Conservation (phyloP, 306 rosid genomes). For the Purshia tridentata region DNA sequence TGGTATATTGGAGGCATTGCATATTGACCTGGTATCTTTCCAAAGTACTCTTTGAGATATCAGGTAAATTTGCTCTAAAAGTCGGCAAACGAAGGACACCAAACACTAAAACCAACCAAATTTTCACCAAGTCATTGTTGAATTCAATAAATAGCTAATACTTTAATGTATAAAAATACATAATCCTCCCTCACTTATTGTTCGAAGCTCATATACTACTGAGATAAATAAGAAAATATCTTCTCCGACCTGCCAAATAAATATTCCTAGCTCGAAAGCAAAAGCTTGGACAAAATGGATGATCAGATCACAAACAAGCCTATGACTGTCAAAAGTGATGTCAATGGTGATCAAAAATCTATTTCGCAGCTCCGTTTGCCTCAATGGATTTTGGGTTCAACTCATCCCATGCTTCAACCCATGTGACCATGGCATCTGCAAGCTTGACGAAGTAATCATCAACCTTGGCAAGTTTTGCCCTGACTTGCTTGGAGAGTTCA, state of each 20-base stretch:
- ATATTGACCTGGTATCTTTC: too few relatives aligned
- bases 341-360: slow-evolving; percentile 19
- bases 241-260: slow-evolving; percentile 36
- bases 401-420: slow-evolving; percentile 92
- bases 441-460: slow-evolving; percentile 76
- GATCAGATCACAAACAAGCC: slow-evolving; percentile 7
- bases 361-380: slow-evolving; percentile 27
- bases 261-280: slow-evolving; percentile 28
- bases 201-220: slow-evolving; percentile 19
- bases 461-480: slow-evolving; percentile 63
- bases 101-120: slow-evolving; percentile 7
- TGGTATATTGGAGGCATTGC: neutral
- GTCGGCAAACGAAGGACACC: neutral
- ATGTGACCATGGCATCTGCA: slow-evolving; percentile 77
- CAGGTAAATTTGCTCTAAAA: neutral
- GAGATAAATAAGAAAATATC: slow-evolving; percentile 24
- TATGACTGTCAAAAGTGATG: slow-evolving; percentile 26
- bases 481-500: slow-evolving; percentile 79
- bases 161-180: slow-evolving; percentile 14
- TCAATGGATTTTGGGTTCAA: slow-evolving; percentile 39
- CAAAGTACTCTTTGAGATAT: neutral
- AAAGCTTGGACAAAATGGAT: slow-evolving; percentile 36
- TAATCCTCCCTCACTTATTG: slow-evolving; percentile 26
- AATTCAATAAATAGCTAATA: slow-evolving; percentile 27
- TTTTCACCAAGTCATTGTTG: neutral